A percentile compares a stretch with the other conserved stretches of the same genome.
These are phyloP conservation scores for Starmera pachycereana DNA, from an alignment of 805 yeast genomes.

Conservation along the genomic window DNA sequence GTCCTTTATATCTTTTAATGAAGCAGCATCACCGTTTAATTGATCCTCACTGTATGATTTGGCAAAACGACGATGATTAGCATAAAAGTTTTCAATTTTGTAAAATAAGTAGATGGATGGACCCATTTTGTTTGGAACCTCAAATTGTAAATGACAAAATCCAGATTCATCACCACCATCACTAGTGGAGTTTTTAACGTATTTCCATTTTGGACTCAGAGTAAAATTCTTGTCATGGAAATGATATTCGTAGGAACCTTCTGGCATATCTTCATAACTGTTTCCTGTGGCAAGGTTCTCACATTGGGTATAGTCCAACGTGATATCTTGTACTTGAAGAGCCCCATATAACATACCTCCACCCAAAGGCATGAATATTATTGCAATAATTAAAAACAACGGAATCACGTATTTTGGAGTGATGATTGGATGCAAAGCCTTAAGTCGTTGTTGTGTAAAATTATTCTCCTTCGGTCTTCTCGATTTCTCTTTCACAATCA, in stretches of 20 bases:
- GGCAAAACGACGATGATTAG: constrained; percentile 92
- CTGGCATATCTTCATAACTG: constrained; percentile 42
- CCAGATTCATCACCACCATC: constrained; percentile 40
- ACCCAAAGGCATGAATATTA: constrained; percentile 86
- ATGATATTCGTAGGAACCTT: constrained; percentile 41
- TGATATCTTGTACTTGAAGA: constrained; percentile 58
- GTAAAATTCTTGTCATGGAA: constrained; percentile 35
- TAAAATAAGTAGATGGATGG: constrained; percentile 74
- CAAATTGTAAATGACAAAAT: constrained; percentile 65
- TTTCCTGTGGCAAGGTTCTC: constrained; percentile 35
- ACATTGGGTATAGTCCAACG: constrained; percentile 72
- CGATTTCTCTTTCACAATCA: constrained; percentile 32
- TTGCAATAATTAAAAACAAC: constrained; percentile 58
- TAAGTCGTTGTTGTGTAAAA: constrained; percentile 57
- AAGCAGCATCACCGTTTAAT: constrained; percentile 64
- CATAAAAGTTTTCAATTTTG: constrained; percentile 79
- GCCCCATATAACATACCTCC: constrained; percentile 70
- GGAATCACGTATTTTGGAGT: constrained; percentile 89
- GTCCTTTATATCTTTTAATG: constrained; percentile 38
- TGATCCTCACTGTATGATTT: constrained; percentile 81
- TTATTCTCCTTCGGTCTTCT: constrained; percentile 67
- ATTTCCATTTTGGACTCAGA: constrained; percentile 58
- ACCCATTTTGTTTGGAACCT: constrained; percentile 58
- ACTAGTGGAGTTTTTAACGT: constrained; percentile 29
- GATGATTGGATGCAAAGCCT: constrained; percentile 65